Evolutionary conservation across 2,329 filamentous ascomycete species (phyloP), one percentile per base, ranked within the genome.

Genomic region (Diplodia scrobiculata): DNA sequence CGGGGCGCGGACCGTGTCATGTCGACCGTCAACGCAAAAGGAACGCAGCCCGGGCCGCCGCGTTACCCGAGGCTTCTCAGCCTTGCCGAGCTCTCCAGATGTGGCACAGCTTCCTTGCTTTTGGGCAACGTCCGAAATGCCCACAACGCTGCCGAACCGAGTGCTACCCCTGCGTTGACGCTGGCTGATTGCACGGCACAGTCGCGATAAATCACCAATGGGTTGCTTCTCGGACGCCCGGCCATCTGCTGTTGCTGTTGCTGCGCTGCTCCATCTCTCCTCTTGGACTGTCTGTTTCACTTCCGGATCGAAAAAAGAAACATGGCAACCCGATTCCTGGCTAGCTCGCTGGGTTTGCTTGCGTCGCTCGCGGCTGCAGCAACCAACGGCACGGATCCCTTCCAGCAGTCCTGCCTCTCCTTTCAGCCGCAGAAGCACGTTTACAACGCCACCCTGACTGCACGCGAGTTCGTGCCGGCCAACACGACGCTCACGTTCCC

Each of bases 401-500:
- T 62, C n/a, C 58, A 62, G 58, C 58, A 38, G 19, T 21, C 38
- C 4, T 62, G 58, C 21, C 58, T 62, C 45, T 62, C 58, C 2
- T 62, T 62, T 21, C 17, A 62, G 58, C 58, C 58, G 5, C 36
- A 62, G n/a, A 62, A 25, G n/a, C n/a, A 62, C n/a, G 29, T 62
- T 25, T 25, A 36, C 58, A 62, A 62, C 29, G 48, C 58, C 27
- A 62, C 58, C 5, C 38, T 47, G 11, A 62, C 58, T 0, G 29
- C 7, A 6, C 14, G 58, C 3, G 69, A 78, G 47, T 76, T 73
- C 29, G 72, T 81, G 21, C 25, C 75, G 13, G 78, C 76, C 13
- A 78, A 78, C 5, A 79, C 77, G 2, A 81, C 77, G 51, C 48
- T 64, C 32, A 32, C 29, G 1, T 54, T 64, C 21, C 48, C 60